A percentile compares a stretch with the other conserved stretches of the same genome.
Evolutionary conservation across 2,329 filamentous ascomycete genomes (phyloP).

Genomic region (Chalaropsis ovoidea): DNA sequence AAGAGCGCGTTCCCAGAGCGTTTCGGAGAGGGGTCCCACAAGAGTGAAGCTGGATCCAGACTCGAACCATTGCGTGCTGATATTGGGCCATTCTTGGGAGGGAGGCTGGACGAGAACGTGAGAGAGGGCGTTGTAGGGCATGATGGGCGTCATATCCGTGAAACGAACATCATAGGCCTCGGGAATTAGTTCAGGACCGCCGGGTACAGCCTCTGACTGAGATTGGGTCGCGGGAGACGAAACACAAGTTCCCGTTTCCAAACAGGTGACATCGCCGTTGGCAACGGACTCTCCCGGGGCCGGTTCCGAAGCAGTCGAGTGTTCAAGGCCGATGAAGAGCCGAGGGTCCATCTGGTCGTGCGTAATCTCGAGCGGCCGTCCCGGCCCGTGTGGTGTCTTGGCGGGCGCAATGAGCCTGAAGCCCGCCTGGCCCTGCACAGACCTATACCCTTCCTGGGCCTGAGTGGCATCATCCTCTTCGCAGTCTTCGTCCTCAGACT

Average conservation of each 20-base stretch:
- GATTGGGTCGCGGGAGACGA: neutral
- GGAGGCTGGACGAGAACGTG: neutral
- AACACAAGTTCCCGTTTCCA: too few relatives aligned
- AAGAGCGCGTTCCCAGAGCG: constrained; percentile 23
- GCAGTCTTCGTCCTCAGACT: neutral
- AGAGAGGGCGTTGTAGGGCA: neutral
- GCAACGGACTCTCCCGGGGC: neutral
- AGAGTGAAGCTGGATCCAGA: constrained; percentile 19
- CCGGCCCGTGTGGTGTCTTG: neutral
- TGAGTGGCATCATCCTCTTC: neutral
- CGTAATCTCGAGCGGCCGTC: neutral
- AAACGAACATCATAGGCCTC: constrained; percentile 17
- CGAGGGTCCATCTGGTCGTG: constrained; percentile 22
- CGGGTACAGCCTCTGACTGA: too few relatives aligned
- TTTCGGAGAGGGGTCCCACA: constrained; percentile 16
- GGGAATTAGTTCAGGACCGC: neutral
- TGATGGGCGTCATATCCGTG: constrained; percentile 12
- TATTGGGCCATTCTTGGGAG: neutral
- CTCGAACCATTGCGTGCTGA: constrained; percentile 3
- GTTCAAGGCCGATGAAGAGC: constrained; percentile 15
- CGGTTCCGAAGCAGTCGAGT: neutral
- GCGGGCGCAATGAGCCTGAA: constrained; percentile 11
- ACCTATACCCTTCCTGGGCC: neutral
- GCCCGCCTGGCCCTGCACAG: constrained; percentile 4
- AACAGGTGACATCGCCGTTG: neutral